phyloP scores from a whole-genome alignment of 2,329 filamentous ascomycete genomes.

The Colletotrichum truncatum region DNA sequence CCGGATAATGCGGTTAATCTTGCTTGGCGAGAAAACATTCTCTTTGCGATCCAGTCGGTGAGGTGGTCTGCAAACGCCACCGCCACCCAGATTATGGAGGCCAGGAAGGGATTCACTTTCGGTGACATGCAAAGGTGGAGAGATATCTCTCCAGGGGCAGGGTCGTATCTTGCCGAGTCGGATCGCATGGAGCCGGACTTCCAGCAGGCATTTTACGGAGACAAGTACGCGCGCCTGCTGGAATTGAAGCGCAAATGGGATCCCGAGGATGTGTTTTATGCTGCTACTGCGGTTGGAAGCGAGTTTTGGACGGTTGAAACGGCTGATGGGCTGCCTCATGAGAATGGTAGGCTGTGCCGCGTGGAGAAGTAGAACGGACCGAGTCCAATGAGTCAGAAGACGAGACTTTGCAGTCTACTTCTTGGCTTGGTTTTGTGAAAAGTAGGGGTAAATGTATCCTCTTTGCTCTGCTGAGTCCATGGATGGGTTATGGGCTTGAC shows the following conservation, averaged over 20 bases:
- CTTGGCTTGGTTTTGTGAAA: too few relatives aligned
- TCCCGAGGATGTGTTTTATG: slow-evolving; percentile 39
- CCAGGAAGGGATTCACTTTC: slow-evolving; percentile 39
- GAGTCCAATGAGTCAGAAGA: too few relatives aligned
- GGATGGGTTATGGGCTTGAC: too few relatives aligned
- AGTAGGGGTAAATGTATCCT: too few relatives aligned
- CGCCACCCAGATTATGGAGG: slow-evolving; percentile 5
- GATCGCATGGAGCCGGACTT: slow-evolving; percentile 42
- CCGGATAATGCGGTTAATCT: slow-evolving; percentile 49
- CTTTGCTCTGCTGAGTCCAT: too few relatives aligned
- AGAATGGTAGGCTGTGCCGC: slow-evolving; percentile 8
- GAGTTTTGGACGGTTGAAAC: slow-evolving; percentile 34
- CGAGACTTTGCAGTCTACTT: too few relatives aligned
- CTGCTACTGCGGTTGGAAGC: slow-evolving; percentile 37
- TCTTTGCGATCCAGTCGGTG: slow-evolving; percentile 41
- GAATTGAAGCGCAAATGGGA: slow-evolving; percentile 42
- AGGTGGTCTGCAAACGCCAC: slow-evolving; percentile 19
- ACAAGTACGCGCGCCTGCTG: slow-evolving; percentile 36
- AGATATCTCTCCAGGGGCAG: slow-evolving; percentile 35
- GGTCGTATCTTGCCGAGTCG: slow-evolving; percentile 41
- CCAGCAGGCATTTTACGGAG: slow-evolving; percentile 39
- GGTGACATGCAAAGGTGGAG: slow-evolving; percentile 42
- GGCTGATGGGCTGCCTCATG: slow-evolving; percentile 11
- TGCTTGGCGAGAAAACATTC: slow-evolving; percentile 52
- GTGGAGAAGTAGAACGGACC: neutral